A percentile compares a stretch with the other conserved stretches of the same genome.
phyloP scores from a whole-genome alignment of 1,139 yeast genomes.

The Spathaspora sp. region DNA sequence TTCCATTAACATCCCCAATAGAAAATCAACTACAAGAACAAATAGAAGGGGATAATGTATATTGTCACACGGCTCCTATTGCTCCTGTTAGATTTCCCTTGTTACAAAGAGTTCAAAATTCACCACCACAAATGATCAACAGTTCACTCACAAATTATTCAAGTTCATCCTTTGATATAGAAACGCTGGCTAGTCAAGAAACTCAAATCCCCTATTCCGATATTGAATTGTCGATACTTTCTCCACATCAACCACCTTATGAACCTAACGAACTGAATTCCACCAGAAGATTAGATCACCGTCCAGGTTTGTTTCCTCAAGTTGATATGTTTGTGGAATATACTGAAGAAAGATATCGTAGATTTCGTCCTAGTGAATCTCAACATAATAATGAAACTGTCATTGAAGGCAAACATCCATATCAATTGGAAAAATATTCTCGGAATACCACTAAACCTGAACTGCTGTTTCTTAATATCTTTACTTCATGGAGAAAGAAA shows the following conservation, averaged over 20 bases:
- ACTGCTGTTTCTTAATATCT: slow-evolving; percentile 8
- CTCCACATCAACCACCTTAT: slow-evolving; percentile 17
- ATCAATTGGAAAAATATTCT: slow-evolving; percentile 21
- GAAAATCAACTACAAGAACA: background rate
- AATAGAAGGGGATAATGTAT: background rate
- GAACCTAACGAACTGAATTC: slow-evolving; percentile 3
- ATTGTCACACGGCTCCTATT: background rate
- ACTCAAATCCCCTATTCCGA: slow-evolving; percentile 7
- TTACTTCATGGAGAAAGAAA: slow-evolving; percentile 13
- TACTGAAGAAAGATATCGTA: slow-evolving; percentile 51
- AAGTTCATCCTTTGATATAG: slow-evolving; percentile 13
- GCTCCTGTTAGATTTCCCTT: background rate
- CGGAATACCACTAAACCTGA: slow-evolving; percentile 3
- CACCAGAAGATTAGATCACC: slow-evolving; percentile 11
- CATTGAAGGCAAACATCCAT: slow-evolving; percentile 44
- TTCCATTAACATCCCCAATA: slow-evolving; percentile 10
- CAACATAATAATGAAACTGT: slow-evolving; percentile 37
- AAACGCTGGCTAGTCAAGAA: slow-evolving; percentile 8
- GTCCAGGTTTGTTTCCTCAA: slow-evolving; percentile 16
- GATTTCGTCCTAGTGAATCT: slow-evolving; percentile 54
- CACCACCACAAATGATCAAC: background rate
- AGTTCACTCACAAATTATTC: slow-evolving; percentile 4
- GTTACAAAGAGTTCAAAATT: background rate
- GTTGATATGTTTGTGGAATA: slow-evolving; percentile 34
- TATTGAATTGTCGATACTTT: slow-evolving; percentile 6